phyloP scores from a whole-genome alignment of 2,329 filamentous ascomycete genomes.

The Penicillium sp. region DNA sequence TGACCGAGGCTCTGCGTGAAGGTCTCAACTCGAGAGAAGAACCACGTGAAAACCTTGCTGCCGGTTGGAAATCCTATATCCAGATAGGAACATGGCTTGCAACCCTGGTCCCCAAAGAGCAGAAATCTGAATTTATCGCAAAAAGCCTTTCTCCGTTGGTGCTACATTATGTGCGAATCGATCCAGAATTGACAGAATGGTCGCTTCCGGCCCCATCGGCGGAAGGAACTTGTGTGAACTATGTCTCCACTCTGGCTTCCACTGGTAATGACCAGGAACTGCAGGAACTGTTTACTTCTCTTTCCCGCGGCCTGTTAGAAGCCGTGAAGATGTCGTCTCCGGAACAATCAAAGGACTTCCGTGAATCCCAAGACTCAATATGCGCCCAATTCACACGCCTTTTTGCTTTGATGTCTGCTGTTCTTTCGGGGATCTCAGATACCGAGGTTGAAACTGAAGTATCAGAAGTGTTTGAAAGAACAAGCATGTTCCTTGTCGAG shows the following conservation, averaged over 20 bases:
- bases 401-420: conserved; percentile 55
- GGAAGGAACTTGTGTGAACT: conserved; percentile 40
- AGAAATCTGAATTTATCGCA: conserved; percentile 47
- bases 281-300: conserved; percentile 59
- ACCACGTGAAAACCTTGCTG: conserved; percentile 62
- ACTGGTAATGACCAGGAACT: conserved; percentile 51
- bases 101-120: conserved; percentile 48
- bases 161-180: conserved; percentile 53
- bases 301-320: conserved; percentile 63
- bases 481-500: conserved; percentile 43
- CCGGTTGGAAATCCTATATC: conserved; percentile 76
- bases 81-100: conserved; percentile 59
- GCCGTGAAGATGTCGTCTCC: conserved; percentile 73
- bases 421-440: conserved; percentile 32
- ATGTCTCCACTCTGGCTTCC: conserved; percentile 39
- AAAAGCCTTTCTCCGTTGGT: conserved; percentile 54
- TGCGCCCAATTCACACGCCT: conserved; percentile 67
- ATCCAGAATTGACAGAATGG: conserved; percentile 51
- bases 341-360: conserved; percentile 75
- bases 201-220: conserved; percentile 46
- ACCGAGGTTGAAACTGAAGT: conserved; percentile 26
- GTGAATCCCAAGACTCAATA: conserved; percentile 68
- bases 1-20: conserved; percentile 66
- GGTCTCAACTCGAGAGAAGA: conserved; percentile 76
- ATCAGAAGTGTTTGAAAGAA: conserved; percentile 38